These are phyloP conservation scores for Cinnamomum micranthum DNA, from an alignment of 164 flowering plant species.

Conservation along the genomic window DNA sequence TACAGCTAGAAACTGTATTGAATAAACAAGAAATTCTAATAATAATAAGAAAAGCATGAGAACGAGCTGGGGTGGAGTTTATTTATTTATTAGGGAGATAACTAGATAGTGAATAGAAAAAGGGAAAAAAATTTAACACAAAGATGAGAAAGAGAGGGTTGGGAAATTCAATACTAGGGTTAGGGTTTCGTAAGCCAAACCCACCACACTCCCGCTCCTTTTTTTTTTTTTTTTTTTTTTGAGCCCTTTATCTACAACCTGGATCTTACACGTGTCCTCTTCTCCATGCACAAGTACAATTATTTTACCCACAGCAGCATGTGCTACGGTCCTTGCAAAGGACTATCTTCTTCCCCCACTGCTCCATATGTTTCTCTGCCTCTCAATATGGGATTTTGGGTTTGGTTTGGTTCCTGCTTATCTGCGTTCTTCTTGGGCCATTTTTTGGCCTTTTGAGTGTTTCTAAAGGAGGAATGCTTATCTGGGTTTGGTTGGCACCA, in stretches of 20 bases:
- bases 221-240: no score
- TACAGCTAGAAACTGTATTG: no score
- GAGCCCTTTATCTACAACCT: background rate
- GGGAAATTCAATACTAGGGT: background rate
- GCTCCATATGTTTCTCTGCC: background rate
- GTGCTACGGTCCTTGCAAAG: background rate
- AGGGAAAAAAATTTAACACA: no score
- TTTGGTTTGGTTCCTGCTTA: background rate
- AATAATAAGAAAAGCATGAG: no score
- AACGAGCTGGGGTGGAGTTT: no score
- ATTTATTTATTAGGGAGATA: no score
- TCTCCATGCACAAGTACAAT: background rate
- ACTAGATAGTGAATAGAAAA: background rate
- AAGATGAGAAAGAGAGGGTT: background rate
- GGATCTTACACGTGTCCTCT: background rate
- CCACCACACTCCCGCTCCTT: background rate
- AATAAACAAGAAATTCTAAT: no score
- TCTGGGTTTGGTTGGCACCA: background rate
- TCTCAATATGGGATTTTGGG: background rate
- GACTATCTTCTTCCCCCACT: background rate
- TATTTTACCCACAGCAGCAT: background rate
- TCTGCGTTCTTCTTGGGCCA: background rate
- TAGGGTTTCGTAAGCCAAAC: background rate
- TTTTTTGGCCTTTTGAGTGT: background rate
- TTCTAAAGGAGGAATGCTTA: background rate